Percentiles rank a stretch among this genome's conserved stretches.
Conservation (phyloP, 2,329 filamentous ascomycete species). For the Ophiocordyceps camponoti-leonardi region DNA sequence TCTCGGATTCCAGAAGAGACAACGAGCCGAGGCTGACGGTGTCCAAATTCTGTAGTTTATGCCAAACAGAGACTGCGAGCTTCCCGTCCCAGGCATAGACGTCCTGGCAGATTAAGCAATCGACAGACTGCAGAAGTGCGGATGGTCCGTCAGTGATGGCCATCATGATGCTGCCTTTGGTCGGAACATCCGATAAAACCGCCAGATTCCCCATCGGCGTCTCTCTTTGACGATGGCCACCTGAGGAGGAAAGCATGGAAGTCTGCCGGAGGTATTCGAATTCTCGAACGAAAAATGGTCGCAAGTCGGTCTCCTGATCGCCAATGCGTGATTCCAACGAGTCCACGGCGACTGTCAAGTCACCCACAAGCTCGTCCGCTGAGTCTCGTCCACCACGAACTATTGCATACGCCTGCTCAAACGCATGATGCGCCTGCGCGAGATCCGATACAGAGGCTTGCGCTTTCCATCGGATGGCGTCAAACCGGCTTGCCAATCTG, state of each 20-base stretch:
- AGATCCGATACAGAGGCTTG: constrained; percentile 33
- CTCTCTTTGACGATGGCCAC: background rate
- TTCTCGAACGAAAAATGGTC: constrained; percentile 33
- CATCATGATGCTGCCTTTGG: constrained; percentile 15
- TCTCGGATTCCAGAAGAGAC: constrained; percentile 45
- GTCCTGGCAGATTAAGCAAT: constrained; percentile 24
- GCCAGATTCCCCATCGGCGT: constrained; percentile 19
- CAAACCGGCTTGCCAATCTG: constrained; percentile 39
- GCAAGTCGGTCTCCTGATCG: constrained; percentile 20
- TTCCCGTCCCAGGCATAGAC: constrained; percentile 23
- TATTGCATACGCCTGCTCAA: constrained; percentile 38
- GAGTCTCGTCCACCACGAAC: constrained; percentile 24
- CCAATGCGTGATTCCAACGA: constrained; percentile 29
- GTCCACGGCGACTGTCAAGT: constrained; percentile 32
- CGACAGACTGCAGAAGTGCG: constrained; percentile 26
- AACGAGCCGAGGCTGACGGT: constrained; percentile 42
- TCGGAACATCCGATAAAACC: constrained; percentile 27
- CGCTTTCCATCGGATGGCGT: constrained; percentile 41
- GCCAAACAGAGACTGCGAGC: constrained; percentile 29
- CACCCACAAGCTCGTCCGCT: constrained; percentile 28
- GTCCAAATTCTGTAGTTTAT: constrained; percentile 31
- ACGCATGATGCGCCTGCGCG: constrained; percentile 32
- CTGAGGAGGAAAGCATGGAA: constrained; percentile 20
- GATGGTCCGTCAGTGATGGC: constrained; percentile 17
- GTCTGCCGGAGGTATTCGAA: constrained; percentile 42